Evolutionary conservation across 176 grass and related monocot species (phyloP).

Genomic region (Melocanna baccifera): DNA sequence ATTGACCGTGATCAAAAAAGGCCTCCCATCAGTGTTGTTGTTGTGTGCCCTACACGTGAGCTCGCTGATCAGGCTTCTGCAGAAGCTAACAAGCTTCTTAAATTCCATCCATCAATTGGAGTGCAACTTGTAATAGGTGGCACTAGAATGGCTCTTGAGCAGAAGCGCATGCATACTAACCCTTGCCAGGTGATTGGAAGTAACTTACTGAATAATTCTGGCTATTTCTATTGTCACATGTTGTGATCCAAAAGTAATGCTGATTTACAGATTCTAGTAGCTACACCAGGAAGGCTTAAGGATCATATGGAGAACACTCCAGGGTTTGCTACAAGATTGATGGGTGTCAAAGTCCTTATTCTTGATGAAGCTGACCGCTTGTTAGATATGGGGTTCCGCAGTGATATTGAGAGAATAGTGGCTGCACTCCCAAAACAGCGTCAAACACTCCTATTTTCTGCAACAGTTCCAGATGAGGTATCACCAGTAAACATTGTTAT

Average conservation of each 20-base stretch:
- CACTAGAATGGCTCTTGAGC: conserved; percentile 81
- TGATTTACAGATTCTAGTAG: conserved; percentile 72
- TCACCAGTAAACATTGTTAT: not conserved
- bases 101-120: conserved; percentile 82
- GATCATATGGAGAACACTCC: conserved; percentile 99
- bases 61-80: conserved; percentile 83
- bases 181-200: conserved; percentile 72
- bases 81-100: conserved; percentile 84
- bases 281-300: conserved; percentile 85
- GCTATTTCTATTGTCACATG: not conserved
- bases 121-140: conserved; percentile 94
- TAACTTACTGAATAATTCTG: conserved; percentile 23
- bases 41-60: conserved; percentile 88
- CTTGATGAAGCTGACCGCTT: conserved; percentile 97
- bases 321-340: conserved; percentile 80
- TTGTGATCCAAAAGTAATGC: conserved; percentile 15
- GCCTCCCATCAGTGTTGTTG: conserved; percentile 80
- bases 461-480: conserved; percentile 95
- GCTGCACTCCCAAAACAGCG: conserved; percentile 80
- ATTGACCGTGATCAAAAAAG: conserved; percentile 62
- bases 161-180: conserved; percentile 86
- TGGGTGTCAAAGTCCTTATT: conserved; percentile 85
- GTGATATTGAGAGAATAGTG: conserved; percentile 92
- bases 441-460: conserved; percentile 92
- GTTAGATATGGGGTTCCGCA: conserved; percentile 96